A percentile compares a stretch with the other conserved stretches of the same genome.
These are phyloP conservation scores for Blepharisma stoltei DNA, from an alignment of 73 alveolate genomes.

Conservation along the genomic window DNA sequence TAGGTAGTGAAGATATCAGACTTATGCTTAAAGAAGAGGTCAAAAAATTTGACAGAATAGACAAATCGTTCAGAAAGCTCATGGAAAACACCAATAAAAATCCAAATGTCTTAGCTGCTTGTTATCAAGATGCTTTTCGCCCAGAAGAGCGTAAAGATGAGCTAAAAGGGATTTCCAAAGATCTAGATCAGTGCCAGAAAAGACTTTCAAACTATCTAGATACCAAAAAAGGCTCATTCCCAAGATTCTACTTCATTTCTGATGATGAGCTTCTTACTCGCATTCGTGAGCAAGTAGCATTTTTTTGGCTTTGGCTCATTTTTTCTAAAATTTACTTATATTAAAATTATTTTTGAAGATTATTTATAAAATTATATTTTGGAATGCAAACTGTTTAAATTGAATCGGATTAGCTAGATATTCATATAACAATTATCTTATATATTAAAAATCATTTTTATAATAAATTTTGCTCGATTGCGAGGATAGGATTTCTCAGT, in stretches of 20 bases:
- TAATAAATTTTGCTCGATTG: too few species aligned
- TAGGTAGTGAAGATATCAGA: constrained; percentile 98
- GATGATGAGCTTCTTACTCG: constrained; percentile 99
- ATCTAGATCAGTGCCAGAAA: constrained; percentile 31
- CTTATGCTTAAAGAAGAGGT: constrained; percentile 98
- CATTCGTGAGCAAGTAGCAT: too few species aligned
- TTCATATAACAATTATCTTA: too few species aligned
- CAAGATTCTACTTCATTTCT: constrained; percentile 97
- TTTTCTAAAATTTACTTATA: too few species aligned
- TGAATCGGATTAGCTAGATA: too few species aligned
- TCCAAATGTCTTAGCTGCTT: constrained; percentile 93
- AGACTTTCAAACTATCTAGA: constrained; percentile 83
- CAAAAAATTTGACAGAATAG: constrained; percentile 93
- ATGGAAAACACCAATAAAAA: constrained; percentile 91
- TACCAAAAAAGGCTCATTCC: constrained; percentile 96
- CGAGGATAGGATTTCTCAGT: too few species aligned
- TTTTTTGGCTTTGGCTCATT: too few species aligned
- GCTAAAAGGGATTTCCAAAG: constrained; percentile 46
- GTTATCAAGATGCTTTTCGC: constrained; percentile 78
- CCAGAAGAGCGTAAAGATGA: constrained; percentile 71
- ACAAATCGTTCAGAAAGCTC: constrained; percentile 84
- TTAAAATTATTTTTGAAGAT: too few species aligned
- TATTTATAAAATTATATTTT: too few species aligned
- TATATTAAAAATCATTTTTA: too few species aligned
- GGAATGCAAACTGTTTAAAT: too few species aligned